These are phyloP conservation scores for Phialophora verrucosa DNA, from an alignment of 2,329 filamentous ascomycete species.

Conservation along the genomic window DNA sequence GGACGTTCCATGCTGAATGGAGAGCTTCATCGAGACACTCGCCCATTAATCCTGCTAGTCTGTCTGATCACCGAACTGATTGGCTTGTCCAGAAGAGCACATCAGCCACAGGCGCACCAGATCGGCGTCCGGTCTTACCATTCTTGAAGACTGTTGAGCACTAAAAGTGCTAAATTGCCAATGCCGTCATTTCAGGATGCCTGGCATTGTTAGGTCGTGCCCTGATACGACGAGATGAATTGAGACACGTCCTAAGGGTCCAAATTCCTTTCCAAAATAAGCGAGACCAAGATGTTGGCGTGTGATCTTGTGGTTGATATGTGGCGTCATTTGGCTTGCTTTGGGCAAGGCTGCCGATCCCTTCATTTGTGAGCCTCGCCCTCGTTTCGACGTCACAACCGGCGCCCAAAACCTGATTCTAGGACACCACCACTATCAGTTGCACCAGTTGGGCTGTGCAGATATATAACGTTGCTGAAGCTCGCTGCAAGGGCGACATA, in stretches of 20 bases:
- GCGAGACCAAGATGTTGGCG: constrained; percentile 16
- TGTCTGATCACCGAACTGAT: background rate
- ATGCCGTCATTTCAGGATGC: constrained; percentile 27
- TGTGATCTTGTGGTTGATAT: constrained; percentile 4
- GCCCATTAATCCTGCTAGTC: background rate
- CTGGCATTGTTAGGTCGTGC: background rate
- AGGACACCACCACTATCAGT: constrained; percentile 5
- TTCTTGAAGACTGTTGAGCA: background rate
- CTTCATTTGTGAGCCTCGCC: constrained; percentile 21
- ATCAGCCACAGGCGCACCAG: constrained; percentile 21
- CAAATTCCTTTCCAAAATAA: background rate
- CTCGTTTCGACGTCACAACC: constrained; percentile 22
- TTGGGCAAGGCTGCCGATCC: constrained; percentile 30
- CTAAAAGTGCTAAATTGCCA: constrained; percentile 9
- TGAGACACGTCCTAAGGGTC: constrained; percentile 6
- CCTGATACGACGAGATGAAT: constrained; percentile 8
- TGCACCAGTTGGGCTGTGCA: background rate
- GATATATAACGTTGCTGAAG: constrained; percentile 10
- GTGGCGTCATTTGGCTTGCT: constrained; percentile 32
- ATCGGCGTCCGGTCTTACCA: background rate
- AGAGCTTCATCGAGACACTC: background rate
- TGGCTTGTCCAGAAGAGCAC: background rate
- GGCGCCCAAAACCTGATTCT: constrained; percentile 21
- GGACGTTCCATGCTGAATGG: background rate
- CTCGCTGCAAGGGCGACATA: background rate